Evolutionary conservation across 768 basidiomycete genomes (phyloP), one percentile per base, ranked within the genome.

Genomic region (Psilocybe cubensis): DNA sequence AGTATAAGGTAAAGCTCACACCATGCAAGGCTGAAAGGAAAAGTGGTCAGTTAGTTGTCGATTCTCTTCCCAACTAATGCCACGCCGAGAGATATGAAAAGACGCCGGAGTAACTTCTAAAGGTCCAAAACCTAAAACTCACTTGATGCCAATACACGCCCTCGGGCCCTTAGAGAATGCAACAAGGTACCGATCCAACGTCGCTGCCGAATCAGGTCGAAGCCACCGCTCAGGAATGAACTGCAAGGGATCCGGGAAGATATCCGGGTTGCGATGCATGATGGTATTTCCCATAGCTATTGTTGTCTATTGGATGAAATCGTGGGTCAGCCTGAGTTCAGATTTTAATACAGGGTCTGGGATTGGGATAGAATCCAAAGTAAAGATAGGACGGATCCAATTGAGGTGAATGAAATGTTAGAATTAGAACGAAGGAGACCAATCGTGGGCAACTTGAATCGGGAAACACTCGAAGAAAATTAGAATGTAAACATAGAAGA

Each of bases 221-320:
- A 78, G 64, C 79, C 77, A 79, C 23, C 77, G 66, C 42, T 78
- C 74, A 1, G 79, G 76, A 20, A 58, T 46, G 56, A 80, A 80
- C 6, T 27, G 48, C n/a, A 66, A 55, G 0, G 79, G 76, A 23
- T 77, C 68, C 18, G 73, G 70, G 57, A 78, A 79, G 17, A 78
- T 66, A n/a, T 68, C 66, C 2, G 73, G 66, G 49, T 76, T 72
- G 18, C 63, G 57, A 46, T 77, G 78, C 24, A 79, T 62, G 51
- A 77, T 68, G 0, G 62, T 70, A 12, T 68, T 63, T 14, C 76
- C 72, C 69, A 75, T 74, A 72, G 40, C 66, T 3, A 78, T 72
- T 3, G 71, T 58, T 5, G 77, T 73, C 77, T 79, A 50, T 28
- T 56, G 43, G 41, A 56, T 54, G 33, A 49, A 56, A 17, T 27